Percentiles rank a stretch among this genome's conserved stretches.
Conservation (phyloP, 2,329 filamentous ascomycete species). For the Stachybotrys echinatus region DNA sequence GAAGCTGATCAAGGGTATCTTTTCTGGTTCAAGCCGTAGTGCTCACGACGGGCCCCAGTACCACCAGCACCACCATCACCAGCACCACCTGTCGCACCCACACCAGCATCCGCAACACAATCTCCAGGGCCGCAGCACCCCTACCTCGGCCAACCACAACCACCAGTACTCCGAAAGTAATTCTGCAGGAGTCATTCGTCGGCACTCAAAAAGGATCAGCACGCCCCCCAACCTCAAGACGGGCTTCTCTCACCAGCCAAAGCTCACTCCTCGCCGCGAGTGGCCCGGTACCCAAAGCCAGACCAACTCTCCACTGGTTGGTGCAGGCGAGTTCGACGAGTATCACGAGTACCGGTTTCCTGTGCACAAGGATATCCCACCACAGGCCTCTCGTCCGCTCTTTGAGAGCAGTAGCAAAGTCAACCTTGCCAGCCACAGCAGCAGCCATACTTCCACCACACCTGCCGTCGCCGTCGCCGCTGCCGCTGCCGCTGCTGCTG, state of each 20-base stretch:
- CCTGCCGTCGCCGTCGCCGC: background rate
- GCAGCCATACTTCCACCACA: background rate
- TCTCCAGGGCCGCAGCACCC: slow-evolving; percentile 15
- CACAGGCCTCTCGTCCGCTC: slow-evolving; percentile 31
- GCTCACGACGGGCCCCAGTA: slow-evolving; percentile 13
- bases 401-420: background rate
- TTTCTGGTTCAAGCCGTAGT: slow-evolving; percentile 33
- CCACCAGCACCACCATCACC: slow-evolving; percentile 18
- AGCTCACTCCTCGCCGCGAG: slow-evolving; percentile 1
- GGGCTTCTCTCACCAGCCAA: slow-evolving; percentile 21
- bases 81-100: slow-evolving; percentile 18
- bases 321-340: slow-evolving; percentile 34
- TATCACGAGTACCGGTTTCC: slow-evolving; percentile 27
- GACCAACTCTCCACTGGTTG: slow-evolving; percentile 35
- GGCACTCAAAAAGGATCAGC: slow-evolving; percentile 54
- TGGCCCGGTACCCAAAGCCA: slow-evolving; percentile 3
- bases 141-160: slow-evolving; percentile 12
- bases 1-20: slow-evolving; percentile 50
- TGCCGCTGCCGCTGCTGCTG: background rate
- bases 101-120: slow-evolving; percentile 20
- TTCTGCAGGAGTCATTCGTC: slow-evolving; percentile 41
- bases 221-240: slow-evolving; percentile 39
- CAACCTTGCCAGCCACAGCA: slow-evolving; percentile 8
- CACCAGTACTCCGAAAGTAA: slow-evolving; percentile 39
- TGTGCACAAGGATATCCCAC: slow-evolving; percentile 28